phyloP scores from a whole-genome alignment of 2,329 filamentous ascomycete species.

The Blastomyces gilchristii region DNA sequence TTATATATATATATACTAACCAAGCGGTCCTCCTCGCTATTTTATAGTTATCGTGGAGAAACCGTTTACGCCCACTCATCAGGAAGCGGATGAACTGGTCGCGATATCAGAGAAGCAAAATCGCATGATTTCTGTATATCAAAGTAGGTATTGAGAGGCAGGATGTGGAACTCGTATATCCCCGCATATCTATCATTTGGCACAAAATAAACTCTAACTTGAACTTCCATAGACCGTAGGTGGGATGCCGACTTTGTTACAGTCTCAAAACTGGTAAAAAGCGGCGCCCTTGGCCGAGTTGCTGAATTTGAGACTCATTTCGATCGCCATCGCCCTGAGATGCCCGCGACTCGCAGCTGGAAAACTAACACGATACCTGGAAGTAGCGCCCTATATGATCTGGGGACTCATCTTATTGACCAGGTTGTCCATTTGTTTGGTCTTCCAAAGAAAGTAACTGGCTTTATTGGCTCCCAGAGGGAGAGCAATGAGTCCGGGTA shows the following conservation, averaged over 20 bases:
- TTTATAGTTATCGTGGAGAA: slow-evolving; percentile 64
- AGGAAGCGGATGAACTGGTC: slow-evolving; percentile 56
- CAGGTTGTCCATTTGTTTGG: slow-evolving; percentile 64
- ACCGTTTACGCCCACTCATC: slow-evolving; percentile 63
- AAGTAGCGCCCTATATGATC: slow-evolving; percentile 60
- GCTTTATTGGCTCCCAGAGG: slow-evolving; percentile 57
- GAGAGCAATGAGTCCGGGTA: slow-evolving; percentile 43
- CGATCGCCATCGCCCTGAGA: slow-evolving; percentile 57
- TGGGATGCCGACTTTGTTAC: slow-evolving; percentile 72
- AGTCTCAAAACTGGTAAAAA: slow-evolving; percentile 50
- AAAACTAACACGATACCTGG: slow-evolving; percentile 57
- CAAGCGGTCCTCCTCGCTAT: background rate
- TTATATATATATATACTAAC: background rate
- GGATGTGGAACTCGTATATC: background rate
- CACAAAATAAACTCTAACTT: slow-evolving; percentile 9
- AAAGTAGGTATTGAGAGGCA: slow-evolving; percentile 37
- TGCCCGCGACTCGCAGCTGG: slow-evolving; percentile 46
- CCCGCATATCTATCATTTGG: background rate
- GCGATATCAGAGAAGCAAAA: slow-evolving; percentile 43
- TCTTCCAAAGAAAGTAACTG: slow-evolving; percentile 56
- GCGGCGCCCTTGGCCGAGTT: slow-evolving; percentile 56
- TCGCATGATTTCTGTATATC: slow-evolving; percentile 56
- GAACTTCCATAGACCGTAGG: slow-evolving; percentile 44
- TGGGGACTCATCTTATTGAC: slow-evolving; percentile 67
- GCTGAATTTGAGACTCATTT: slow-evolving; percentile 73